phyloP scores from a whole-genome alignment of 768 basidiomycete species.

The Thelephora aurantiotincta region DNA sequence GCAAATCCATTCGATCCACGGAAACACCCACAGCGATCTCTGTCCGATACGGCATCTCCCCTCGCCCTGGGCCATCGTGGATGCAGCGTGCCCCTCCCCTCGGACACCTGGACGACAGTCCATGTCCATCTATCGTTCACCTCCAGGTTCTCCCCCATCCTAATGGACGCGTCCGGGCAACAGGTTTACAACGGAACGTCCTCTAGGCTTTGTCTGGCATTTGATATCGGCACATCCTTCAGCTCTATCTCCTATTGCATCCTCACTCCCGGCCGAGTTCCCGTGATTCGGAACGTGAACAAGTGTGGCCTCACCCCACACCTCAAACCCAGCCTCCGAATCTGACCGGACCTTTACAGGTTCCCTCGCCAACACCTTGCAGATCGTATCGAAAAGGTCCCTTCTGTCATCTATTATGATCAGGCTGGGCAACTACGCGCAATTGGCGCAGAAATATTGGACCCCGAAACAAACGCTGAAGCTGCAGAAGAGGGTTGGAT shows the following conservation, averaged over 20 bases:
- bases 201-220: background rate
- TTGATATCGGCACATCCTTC: background rate
- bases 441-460: slow-evolving; percentile 29
- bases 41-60: too few relatives aligned
- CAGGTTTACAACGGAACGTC: background rate
- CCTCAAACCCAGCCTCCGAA: background rate
- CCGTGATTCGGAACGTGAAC: background rate
- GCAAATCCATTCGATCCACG: too few relatives aligned
- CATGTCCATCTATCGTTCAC: too few relatives aligned
- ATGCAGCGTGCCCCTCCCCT: too few relatives aligned
- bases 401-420: slow-evolving; percentile 34
- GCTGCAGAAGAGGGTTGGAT: slow-evolving; percentile 24
- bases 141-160: too few relatives aligned
- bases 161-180: too few relatives aligned
- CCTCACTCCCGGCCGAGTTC: background rate
- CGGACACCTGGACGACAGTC: too few relatives aligned
- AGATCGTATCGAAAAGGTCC: slow-evolving; percentile 27
- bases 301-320: background rate
- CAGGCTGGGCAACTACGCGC: slow-evolving; percentile 23
- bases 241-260: background rate
- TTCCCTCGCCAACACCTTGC: background rate
- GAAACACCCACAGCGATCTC: too few relatives aligned
- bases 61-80: too few relatives aligned
- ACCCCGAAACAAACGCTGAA: slow-evolving; percentile 17
- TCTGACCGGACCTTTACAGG: background rate